These are phyloP conservation scores for Geosmithia putterillii DNA, from an alignment of 2,329 filamentous ascomycete genomes.

Conservation along the genomic window DNA sequence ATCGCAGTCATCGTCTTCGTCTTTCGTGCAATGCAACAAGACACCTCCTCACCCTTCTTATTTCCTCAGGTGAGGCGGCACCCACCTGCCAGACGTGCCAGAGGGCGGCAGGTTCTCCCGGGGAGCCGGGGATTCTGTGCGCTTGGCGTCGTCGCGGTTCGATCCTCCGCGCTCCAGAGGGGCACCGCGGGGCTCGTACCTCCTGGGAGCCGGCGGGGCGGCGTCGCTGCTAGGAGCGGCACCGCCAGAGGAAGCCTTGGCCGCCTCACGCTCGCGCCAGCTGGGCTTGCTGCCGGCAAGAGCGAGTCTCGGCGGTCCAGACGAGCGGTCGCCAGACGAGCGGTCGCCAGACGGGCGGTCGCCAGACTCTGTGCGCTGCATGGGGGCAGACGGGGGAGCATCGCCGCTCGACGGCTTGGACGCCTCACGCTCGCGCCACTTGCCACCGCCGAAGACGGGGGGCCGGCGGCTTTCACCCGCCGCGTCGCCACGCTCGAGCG, in stretches of 20 bases:
- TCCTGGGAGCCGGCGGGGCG: conserved; percentile 27
- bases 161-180: conserved; percentile 31
- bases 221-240: conserved; percentile 15
- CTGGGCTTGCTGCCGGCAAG: conserved; percentile 50
- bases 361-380: conserved; percentile 34
- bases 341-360: conserved; percentile 25
- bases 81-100: conserved; percentile 45
- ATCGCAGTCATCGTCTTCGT: conserved; percentile 8
- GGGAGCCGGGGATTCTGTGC: conserved; percentile 27
- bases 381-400: conserved; percentile 14
- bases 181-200: conserved; percentile 21
- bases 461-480: conserved; percentile 23
- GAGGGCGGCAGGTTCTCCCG: conserved; percentile 38
- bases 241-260: conserved; percentile 22
- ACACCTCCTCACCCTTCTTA: conserved; percentile 3
- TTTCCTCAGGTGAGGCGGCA: conserved; percentile 33
- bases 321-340: conserved; percentile 28
- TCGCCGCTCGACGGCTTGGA: conserved; percentile 15
- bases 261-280: conserved; percentile 64
- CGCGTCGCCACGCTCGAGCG: conserved; percentile 20
- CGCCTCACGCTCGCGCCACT: conserved; percentile 29
- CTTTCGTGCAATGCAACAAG: conserved; percentile 3
- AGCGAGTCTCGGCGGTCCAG: conserved; percentile 44
- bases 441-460: conserved; percentile 20
- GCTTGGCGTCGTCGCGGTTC: conserved; percentile 26